Percentiles rank a stretch among this genome's conserved stretches.
Evolutionary conservation across 108 stramenopile genomes (phyloP).

Genomic region (Conticribra weissflogii): DNA sequence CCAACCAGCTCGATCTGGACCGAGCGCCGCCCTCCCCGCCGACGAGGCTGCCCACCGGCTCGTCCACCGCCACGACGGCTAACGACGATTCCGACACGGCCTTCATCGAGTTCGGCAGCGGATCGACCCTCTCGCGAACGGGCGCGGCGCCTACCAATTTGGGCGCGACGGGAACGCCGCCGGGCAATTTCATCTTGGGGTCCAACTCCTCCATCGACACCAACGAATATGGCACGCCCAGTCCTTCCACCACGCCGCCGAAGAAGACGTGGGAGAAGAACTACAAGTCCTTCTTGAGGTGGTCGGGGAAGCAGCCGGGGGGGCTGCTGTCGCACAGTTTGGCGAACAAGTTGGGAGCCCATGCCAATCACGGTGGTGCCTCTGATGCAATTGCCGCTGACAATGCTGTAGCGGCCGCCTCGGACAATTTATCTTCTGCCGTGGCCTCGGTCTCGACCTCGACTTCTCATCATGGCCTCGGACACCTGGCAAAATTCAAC

Average conservation of each 20-base stretch:
- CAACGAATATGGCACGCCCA: conserved; percentile 8
- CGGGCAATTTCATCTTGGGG: neutral
- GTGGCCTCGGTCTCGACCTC: too few relatives aligned
- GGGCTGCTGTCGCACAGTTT: neutral
- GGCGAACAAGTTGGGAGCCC: too few relatives aligned
- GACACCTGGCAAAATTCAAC: neutral
- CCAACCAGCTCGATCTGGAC: neutral
- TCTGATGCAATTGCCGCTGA: too few relatives aligned
- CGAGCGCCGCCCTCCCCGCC: conserved; percentile 28
- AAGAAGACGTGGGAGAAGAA: conserved; percentile 71
- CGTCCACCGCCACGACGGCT: neutral
- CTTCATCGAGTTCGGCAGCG: conserved; percentile 25
- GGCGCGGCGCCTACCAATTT: too few relatives aligned
- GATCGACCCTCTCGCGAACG: too few relatives aligned
- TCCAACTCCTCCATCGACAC: conserved; percentile 48
- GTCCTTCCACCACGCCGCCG: conserved; percentile 53
- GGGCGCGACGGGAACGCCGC: conserved; percentile 1
- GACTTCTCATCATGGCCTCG: neutral
- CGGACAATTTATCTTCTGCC: too few relatives aligned
- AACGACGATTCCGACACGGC: conserved; percentile 11
- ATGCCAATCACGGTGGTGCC: too few relatives aligned
- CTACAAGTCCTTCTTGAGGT: conserved; percentile 55
- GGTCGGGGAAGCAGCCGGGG: conserved; percentile 1
- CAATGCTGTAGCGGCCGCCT: too few relatives aligned
- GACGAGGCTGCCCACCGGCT: conserved; percentile 11